phyloP scores from a whole-genome alignment of 1,139 yeast species.

The Sugiyamaella japonica region DNA sequence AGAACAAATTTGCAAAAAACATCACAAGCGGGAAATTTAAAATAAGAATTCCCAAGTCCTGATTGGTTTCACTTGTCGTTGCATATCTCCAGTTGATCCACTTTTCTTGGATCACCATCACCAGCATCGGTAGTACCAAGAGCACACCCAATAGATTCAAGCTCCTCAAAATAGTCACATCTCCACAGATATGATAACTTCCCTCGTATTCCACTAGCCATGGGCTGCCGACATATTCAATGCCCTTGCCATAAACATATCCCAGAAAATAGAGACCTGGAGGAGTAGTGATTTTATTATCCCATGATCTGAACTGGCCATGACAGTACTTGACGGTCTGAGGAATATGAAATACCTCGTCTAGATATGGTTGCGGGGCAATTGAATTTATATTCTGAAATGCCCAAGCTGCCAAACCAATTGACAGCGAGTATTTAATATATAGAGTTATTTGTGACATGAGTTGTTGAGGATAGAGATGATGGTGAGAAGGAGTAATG shows the following conservation, averaged over 20 bases:
- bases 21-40: constrained; percentile 67
- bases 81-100: constrained; percentile 28
- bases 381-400: constrained; percentile 25
- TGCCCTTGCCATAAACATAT: constrained; percentile 45
- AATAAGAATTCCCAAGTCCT: constrained; percentile 33
- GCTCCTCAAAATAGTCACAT: constrained; percentile 29
- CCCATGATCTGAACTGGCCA: constrained; percentile 69
- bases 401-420: constrained; percentile 21
- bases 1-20: constrained; percentile 73
- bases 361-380: constrained; percentile 45
- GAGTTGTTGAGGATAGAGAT: not conserved
- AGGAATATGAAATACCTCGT: constrained; percentile 81
- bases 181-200: constrained; percentile 30
- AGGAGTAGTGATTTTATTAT: constrained; percentile 91
- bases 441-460: constrained; percentile 9
- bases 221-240: constrained; percentile 26
- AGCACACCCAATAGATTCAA: constrained; percentile 49
- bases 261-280: constrained; percentile 86
- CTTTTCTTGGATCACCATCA: constrained; percentile 32
- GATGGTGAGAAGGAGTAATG: not conserved
- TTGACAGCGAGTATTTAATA: constrained; percentile 14
- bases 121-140: constrained; percentile 48
- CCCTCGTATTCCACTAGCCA: constrained; percentile 20
- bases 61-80: constrained; percentile 31
- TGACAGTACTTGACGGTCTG: constrained; percentile 71